Percentiles rank a stretch among this genome's conserved stretches.
phyloP scores from a whole-genome alignment of 371 early-diverging fungal species.

The Apophysomyces sp. region DNA sequence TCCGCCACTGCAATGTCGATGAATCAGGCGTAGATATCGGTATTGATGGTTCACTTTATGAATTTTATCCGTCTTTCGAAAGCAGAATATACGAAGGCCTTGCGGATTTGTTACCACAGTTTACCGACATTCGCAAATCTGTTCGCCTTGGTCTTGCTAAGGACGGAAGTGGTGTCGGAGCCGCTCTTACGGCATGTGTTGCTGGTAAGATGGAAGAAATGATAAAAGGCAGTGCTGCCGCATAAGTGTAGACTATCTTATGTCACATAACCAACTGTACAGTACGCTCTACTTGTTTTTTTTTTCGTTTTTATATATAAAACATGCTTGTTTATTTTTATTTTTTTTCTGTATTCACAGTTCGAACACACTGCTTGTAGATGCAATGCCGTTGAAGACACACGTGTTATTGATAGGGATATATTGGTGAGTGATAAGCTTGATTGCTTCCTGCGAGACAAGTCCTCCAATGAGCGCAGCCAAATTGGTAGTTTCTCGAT shows the following conservation, averaged over 20 bases:
- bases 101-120: constrained; percentile 58
- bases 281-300: background rate
- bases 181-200: constrained; percentile 51
- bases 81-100: constrained; percentile 75
- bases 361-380: constrained; percentile 49
- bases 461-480: constrained; percentile 93
- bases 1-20: constrained; percentile 60
- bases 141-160: constrained; percentile 60
- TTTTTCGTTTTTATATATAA: background rate
- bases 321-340: background rate
- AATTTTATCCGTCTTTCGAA: constrained; percentile 91
- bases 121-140: constrained; percentile 45
- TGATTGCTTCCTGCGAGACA: constrained; percentile 93
- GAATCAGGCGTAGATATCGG: constrained; percentile 74
- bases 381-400: constrained; percentile 78
- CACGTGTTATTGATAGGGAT: constrained; percentile 85
- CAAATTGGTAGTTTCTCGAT: constrained; percentile 77
- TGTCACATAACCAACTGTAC: background rate
- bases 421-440: constrained; percentile 90
- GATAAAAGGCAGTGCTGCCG: background rate
- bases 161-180: constrained; percentile 54
- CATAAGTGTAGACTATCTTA: background rate
- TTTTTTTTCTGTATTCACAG: constrained; percentile 14
- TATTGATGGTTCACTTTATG: constrained; percentile 93
- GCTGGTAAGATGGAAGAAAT: constrained; percentile 35